Percentiles rank a stretch among this genome's conserved stretches.
phyloP scores from a whole-genome alignment of 345 rosid species.

The Anastatica hierochuntica region DNA sequence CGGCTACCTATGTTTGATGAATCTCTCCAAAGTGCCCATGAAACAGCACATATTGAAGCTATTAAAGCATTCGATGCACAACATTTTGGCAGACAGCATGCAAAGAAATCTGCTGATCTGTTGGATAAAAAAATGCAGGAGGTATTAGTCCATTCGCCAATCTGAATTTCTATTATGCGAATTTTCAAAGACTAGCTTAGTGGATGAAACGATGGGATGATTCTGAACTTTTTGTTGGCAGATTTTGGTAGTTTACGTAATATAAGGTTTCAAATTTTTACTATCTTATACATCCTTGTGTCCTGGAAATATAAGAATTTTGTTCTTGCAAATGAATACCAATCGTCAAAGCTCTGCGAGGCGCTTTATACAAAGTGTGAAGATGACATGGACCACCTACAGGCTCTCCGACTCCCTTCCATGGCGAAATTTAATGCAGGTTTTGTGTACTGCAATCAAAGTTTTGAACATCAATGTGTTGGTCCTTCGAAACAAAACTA shows the following conservation, averaged over 20 bases:
- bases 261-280: too few species aligned
- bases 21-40: constrained; percentile 61
- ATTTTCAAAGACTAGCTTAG: too few species aligned
- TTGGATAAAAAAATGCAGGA: constrained; percentile 71
- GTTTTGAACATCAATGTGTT: constrained; percentile 69
- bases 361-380: constrained; percentile 67
- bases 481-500: constrained; percentile 85
- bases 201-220: too few species aligned
- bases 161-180: too few species aligned
- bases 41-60: constrained; percentile 44
- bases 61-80: constrained; percentile 69
- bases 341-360: constrained; percentile 87
- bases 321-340: constrained; percentile 65
- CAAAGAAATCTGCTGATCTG: constrained; percentile 65
- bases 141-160: constrained; percentile 35
- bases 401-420: constrained; percentile 93
- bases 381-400: constrained; percentile 98
- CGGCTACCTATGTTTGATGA: constrained; percentile 56
- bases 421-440: constrained; percentile 99
- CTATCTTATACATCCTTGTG: too few species aligned
- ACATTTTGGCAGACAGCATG: constrained; percentile 95
- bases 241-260: too few species aligned
- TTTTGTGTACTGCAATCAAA: constrained; percentile 80
- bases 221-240: too few species aligned
- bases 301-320: constrained; percentile 68